A percentile compares a stretch with the other conserved stretches of the same genome.
Evolutionary conservation across 768 basidiomycete species (phyloP).

Genomic region (Boletus huronensis): DNA sequence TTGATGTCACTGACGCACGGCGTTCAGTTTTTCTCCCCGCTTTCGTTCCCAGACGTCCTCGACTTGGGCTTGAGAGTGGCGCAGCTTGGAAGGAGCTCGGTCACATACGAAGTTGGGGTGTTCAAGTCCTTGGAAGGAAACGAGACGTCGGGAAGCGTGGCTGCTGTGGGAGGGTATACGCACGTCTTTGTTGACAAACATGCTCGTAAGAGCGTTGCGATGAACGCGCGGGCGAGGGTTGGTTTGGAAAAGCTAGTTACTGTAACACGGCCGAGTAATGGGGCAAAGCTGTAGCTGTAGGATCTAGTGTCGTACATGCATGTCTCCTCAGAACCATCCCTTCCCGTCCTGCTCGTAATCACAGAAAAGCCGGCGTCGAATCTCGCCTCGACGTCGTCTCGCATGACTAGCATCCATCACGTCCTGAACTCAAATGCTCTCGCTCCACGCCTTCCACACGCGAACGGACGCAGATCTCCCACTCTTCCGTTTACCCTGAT

Average conservation of each 20-base stretch:
- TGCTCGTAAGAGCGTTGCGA: constrained; percentile 53
- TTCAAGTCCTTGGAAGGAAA: constrained; percentile 40
- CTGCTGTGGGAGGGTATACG: constrained; percentile 59
- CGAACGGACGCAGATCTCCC: constrained; percentile 30
- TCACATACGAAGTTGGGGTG: constrained; percentile 76
- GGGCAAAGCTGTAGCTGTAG: constrained; percentile 13
- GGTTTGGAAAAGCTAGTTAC: constrained; percentile 38
- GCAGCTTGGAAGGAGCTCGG: constrained; percentile 70
- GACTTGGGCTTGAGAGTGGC: constrained; percentile 68
- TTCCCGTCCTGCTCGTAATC: no score
- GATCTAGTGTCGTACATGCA: no score
- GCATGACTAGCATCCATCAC: constrained; percentile 64
- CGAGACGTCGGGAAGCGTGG: constrained; percentile 9
- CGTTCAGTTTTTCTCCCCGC: constrained; percentile 65
- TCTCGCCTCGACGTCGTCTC: constrained; percentile 74
- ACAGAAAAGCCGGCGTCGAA: constrained; percentile 71
- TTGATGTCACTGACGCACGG: not conserved
- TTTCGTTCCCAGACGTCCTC: constrained; percentile 70
- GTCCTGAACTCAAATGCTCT: constrained; percentile 63
- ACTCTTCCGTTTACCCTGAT: constrained; percentile 52
- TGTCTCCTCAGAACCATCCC: no score
- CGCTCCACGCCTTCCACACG: constrained; percentile 64
- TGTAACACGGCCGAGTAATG: not conserved
- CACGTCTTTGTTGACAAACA: constrained; percentile 77
- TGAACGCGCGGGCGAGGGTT: constrained; percentile 38